Conservation (phyloP, 2,329 filamentous ascomycete genomes). For the Microthyrium microscopicum region DNA sequence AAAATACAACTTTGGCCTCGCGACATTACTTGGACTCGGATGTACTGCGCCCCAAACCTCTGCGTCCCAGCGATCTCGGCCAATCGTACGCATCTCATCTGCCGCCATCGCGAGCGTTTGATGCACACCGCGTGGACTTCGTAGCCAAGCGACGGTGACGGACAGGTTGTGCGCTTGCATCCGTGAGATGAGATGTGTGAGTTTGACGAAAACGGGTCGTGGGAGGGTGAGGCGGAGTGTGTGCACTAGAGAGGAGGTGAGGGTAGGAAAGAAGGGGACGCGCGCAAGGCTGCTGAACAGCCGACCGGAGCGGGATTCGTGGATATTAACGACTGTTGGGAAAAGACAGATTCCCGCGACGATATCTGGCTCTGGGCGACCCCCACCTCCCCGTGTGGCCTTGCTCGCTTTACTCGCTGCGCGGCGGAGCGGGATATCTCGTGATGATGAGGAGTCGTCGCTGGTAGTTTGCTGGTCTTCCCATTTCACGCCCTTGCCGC, state of each 20-base stretch:
- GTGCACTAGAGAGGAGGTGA: slow-evolving; percentile 19
- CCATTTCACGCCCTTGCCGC: slow-evolving; percentile 12
- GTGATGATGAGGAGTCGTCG: too few relatives aligned
- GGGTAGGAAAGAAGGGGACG: slow-evolving; percentile 26
- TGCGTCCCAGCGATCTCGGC: slow-evolving; percentile 38
- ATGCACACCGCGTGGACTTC: slow-evolving; percentile 30
- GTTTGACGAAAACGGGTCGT: slow-evolving; percentile 1
- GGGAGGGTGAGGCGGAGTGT: slow-evolving; percentile 27
- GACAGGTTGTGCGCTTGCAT: slow-evolving; percentile 27
- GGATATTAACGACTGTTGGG: slow-evolving; percentile 30
- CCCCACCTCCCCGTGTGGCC: slow-evolving; percentile 14
- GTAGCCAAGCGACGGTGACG: slow-evolving; percentile 34
- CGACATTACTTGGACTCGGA: slow-evolving; percentile 13
- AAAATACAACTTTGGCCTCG: slow-evolving; percentile 34
- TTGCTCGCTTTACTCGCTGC: too few relatives aligned
- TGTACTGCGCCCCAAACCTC: slow-evolving; percentile 39
- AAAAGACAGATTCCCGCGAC: slow-evolving; percentile 24
- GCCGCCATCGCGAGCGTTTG: slow-evolving; percentile 40
- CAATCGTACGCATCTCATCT: slow-evolving; percentile 41
- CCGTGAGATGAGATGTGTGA: slow-evolving; percentile 22
- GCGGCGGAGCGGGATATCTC: too few relatives aligned
- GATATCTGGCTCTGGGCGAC: slow-evolving; percentile 4
- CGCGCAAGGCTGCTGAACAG: slow-evolving; percentile 12
- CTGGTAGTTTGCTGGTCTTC: too few relatives aligned
- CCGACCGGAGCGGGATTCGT: slow-evolving; percentile 25